Conservation (phyloP, 2,329 filamentous ascomycete genomes). For the Bipolaris gigantea region DNA sequence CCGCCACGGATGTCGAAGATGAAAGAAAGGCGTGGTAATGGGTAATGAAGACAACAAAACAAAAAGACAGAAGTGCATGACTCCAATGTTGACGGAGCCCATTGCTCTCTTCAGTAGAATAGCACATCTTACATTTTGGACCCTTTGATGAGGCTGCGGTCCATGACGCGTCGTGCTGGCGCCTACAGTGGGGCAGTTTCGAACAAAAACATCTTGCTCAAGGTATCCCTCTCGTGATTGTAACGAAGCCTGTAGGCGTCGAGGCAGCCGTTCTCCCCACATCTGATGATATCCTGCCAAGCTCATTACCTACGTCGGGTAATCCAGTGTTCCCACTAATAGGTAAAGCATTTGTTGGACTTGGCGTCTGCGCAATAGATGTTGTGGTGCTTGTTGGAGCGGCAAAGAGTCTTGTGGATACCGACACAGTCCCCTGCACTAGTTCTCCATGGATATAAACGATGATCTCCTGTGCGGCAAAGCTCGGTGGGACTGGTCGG, state of each 20-base stretch:
- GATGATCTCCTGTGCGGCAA: slow-evolving; percentile 18
- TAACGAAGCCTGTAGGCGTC: slow-evolving; percentile 11
- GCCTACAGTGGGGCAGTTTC: slow-evolving; percentile 6
- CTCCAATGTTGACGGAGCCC: neutral
- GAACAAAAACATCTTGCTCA: neutral
- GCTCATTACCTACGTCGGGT: slow-evolving; percentile 4
- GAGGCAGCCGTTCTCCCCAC: neutral
- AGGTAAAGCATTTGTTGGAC: neutral
- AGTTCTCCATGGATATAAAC: slow-evolving; percentile 20
- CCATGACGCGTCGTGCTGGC: slow-evolving; percentile 12
- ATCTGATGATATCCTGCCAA: neutral
- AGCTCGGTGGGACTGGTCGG: slow-evolving; percentile 8
- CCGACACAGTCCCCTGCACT: neutral
- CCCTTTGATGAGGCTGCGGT: slow-evolving; percentile 7
- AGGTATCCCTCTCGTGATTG: neutral
- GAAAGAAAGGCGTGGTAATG: neutral
- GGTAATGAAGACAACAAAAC: neutral
- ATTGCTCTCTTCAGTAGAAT: neutral
- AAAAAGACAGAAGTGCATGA: neutral
- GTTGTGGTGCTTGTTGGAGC: neutral
- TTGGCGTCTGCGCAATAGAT: neutral
- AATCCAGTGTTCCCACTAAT: neutral
- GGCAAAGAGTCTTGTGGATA: neutral
- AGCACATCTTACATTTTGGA: neutral
- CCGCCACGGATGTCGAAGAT: neutral